Base-by-base conservation (phyloP, 805 yeast species). In the Zygotorulaspora danielsina region DNA sequence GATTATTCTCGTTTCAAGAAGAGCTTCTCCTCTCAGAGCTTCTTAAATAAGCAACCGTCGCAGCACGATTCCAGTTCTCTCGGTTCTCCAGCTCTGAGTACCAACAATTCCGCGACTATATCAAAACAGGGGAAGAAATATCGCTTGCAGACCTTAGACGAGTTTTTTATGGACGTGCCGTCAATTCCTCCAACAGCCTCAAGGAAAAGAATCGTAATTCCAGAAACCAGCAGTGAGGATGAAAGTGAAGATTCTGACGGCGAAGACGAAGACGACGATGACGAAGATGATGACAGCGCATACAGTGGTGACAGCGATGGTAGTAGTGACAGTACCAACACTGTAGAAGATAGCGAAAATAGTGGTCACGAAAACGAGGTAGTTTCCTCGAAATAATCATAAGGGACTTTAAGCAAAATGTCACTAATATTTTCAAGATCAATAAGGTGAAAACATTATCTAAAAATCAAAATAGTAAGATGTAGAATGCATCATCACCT, bases 111-210 rank as follows among this genome's bases (percentile, higher is more conserved):
- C 10, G 30, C 34, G 5, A 47, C 57, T 16, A 39, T 48, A 1
- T 46, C 55, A 4, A 34, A 52, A 13, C 50, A 51, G 20, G 65
- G 61, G 9, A 66, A 61, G 46, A 70, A 67, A 38, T 81, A 78
- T 52, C 73, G 76, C 43, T 61, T 84, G 26, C 95, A 86, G 58
- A 83, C 89, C 41, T 64, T 89, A 41, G 97, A 89, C 54, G 97
- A 89, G 45, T 89, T 89, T 58, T 79, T 89, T 50, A 82, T 75
- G 2, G 72, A 71, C 43, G 63, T 73, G 10, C 63, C 69, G 13
- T 48, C 52, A 2, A 45, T 39, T 19, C 30, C 44, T n/a, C 51
- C 49, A 7, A 34, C 34, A 4, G 34, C 13, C 8, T 38, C 32
- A 24, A 42, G 11, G 26, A 39, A 29, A 42, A 46, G 39, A 51